Evolutionary conservation across 345 rosid species (phyloP).

Genomic region (Corchorus capsularis): DNA sequence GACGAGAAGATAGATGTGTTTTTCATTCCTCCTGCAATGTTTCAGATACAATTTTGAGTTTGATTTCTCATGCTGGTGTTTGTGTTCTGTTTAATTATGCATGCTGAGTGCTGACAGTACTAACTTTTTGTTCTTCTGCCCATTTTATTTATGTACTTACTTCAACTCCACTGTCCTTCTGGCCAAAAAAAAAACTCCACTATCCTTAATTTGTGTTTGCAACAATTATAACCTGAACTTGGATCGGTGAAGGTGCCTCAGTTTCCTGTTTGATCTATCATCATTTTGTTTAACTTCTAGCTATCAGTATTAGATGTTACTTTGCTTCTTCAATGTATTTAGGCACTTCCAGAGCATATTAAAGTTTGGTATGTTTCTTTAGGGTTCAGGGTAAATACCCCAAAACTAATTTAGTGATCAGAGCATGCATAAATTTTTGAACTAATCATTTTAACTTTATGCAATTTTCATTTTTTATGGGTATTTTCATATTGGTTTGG

Average conservation of each 20-base stretch:
- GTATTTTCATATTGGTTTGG: no score
- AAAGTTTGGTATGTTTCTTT: slow-evolving; percentile 5
- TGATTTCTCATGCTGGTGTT: background rate
- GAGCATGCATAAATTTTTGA: no score
- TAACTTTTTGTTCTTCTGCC: background rate
- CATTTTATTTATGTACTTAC: background rate
- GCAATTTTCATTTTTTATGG: no score
- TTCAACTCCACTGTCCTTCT: background rate
- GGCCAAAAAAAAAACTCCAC: no score
- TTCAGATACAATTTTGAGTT: slow-evolving; percentile 1
- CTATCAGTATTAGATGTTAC: background rate
- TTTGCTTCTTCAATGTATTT: background rate
- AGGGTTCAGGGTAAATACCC: no score
- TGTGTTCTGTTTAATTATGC: background rate
- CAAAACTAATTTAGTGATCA: no score
- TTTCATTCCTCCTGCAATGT: background rate
- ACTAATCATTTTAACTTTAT: no score
- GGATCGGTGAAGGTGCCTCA: background rate
- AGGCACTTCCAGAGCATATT: background rate
- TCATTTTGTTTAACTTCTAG: background rate
- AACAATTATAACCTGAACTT: background rate
- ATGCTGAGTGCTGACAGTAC: background rate
- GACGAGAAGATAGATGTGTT: background rate
- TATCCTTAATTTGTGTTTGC: background rate
- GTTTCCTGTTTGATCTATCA: background rate